A percentile compares a stretch with the other conserved stretches of the same genome.
These are phyloP conservation scores for Rubus parviflorus DNA, from an alignment of 306 rosid species.

Conservation along the genomic window DNA sequence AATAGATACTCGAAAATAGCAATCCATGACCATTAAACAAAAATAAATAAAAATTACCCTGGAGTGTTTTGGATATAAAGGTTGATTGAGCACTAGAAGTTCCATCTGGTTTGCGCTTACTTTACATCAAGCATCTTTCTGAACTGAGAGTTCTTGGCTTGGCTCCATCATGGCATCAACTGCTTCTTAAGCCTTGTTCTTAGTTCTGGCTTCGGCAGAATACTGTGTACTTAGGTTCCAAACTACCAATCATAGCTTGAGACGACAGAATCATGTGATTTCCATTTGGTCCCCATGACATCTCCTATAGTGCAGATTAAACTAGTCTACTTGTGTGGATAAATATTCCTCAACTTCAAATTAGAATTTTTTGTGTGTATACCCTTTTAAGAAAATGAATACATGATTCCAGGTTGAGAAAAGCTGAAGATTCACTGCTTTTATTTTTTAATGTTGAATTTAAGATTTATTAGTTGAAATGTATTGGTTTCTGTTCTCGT, in stretches of 20 bases:
- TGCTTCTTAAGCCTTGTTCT: not conserved
- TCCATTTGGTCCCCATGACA: not conserved
- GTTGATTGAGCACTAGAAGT: not conserved
- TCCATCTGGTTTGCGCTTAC: not conserved
- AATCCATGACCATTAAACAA: not conserved
- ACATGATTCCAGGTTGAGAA: not conserved
- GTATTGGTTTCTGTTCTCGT: not conserved
- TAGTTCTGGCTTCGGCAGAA: not conserved
- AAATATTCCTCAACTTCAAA: too few relatives aligned
- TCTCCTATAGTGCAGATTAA: not conserved
- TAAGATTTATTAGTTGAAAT: not conserved
- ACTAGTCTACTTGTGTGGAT: not conserved
- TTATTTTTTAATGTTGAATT: not conserved
- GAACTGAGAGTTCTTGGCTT: not conserved
- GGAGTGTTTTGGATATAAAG: not conserved
- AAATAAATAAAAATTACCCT: not conserved
- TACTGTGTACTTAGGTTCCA: not conserved
- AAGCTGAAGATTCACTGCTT: not conserved
- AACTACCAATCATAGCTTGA: not conserved
- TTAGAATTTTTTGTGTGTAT: too few relatives aligned
- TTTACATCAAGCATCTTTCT: not conserved
- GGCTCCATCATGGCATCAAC: not conserved
- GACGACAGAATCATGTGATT: not conserved
- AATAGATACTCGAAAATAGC: not conserved
- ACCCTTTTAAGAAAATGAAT: not conserved